Evolutionary conservation across 2,329 filamentous ascomycete species (phyloP).

Genomic region (Trichoderma aggressivum): DNA sequence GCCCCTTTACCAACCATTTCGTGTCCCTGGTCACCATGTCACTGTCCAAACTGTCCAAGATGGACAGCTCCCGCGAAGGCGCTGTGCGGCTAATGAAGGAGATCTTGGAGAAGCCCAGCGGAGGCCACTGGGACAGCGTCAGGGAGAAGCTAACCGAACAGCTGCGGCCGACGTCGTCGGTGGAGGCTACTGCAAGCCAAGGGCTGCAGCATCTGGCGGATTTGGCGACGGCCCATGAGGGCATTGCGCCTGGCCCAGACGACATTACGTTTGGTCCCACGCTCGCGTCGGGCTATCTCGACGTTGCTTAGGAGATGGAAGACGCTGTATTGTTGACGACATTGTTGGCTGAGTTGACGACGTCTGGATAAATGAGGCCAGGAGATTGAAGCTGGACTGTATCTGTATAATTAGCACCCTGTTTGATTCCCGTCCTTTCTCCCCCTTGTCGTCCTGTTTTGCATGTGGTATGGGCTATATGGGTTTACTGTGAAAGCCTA

Average conservation of each 20-base stretch:
- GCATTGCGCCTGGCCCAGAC: constrained; percentile 29
- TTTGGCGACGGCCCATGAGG: constrained; percentile 45
- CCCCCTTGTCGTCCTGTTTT: not conserved
- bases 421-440: not conserved
- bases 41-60: constrained; percentile 57
- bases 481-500: not conserved
- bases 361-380: not conserved
- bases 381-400: not conserved
- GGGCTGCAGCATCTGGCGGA: constrained; percentile 62
- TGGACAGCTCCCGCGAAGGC: constrained; percentile 55
- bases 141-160: constrained; percentile 40
- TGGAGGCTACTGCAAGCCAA: constrained; percentile 45
- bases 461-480: not conserved
- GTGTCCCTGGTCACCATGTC: constrained; percentile 57
- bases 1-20: constrained; percentile 66
- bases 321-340: not conserved
- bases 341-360: not conserved
- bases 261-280: constrained; percentile 34
- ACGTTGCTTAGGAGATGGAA: constrained; percentile 23
- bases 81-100: constrained; percentile 54
- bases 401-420: not conserved
- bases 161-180: constrained; percentile 35
- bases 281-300: constrained; percentile 36
- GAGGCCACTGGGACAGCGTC: constrained; percentile 56
- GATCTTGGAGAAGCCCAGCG: constrained; percentile 52